Base-by-base conservation (phyloP, 768 basidiomycete genomes). In the Tulasnella sp. region DNA sequence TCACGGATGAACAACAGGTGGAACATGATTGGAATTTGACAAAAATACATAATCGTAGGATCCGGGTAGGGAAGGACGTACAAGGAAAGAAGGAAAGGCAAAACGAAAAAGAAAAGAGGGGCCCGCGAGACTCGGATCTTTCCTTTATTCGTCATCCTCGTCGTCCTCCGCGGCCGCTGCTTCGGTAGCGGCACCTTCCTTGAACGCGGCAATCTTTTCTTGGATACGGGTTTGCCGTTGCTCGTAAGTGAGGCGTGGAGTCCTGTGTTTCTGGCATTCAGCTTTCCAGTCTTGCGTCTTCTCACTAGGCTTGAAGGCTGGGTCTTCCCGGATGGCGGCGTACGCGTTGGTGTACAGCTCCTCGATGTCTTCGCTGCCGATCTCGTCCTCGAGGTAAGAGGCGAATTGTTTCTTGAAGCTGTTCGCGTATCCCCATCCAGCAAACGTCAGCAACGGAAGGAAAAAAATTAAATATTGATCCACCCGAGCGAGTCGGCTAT, bases 381-480 rank as follows among this genome's bases (percentile, higher is more conserved):
- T 87, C 82, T 92, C 98, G 85, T 98, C 96, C 38, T 95, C 96
- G 80, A 99, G 95, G 87, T 98, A 99, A 12, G 91, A 90, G 3
- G 98, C 85, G 87, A 99, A 99, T 85, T 98, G 96, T 89, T 96
- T 98, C 89, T 97, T 98, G 90, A 97, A 97, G 83, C 94, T 95
- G 81, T 38, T 39, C 80, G 21, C 40, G 78, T 24, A n/a, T n/a
- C 85, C 34, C 39, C 36, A 80, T 68, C 74, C 39, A 62, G 7
- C 76, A 7, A 74, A 34, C 56, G 42, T 44, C 27, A 40, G 48
- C 48, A n/a, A n/a, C 10, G 48, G 46, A 42, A 31, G 42, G n/a
- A 42, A n/a, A 62, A 80, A n/a, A n/a, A n/a, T n/a, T n/a, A n/a
- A n/a, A n/a, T n/a, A n/a, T n/a, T n/a, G n/a, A n/a, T n/a, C n/a